phyloP scores from a whole-genome alignment of 345 rosid species.

The Hypericum androsaemum region DNA sequence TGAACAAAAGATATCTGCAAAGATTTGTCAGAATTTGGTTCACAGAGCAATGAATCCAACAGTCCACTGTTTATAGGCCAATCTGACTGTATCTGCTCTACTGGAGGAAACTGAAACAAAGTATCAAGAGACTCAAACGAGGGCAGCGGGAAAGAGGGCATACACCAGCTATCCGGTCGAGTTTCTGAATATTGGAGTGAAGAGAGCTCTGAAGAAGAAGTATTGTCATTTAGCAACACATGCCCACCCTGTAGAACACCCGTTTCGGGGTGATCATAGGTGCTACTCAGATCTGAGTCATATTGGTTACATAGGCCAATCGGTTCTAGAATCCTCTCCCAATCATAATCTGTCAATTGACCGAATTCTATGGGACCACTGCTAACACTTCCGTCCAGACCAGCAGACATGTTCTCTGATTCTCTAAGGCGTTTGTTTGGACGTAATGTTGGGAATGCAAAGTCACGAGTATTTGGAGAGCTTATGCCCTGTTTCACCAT shows the following conservation, averaged over 20 bases:
- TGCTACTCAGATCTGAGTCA: conserved; percentile 12
- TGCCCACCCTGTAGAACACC: conserved; percentile 24
- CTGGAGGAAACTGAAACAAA: conserved; percentile 30
- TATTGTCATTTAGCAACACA: conserved; percentile 28
- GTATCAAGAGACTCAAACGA: conserved; percentile 34
- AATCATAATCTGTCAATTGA: conserved; percentile 1
- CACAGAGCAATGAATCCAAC: conserved; percentile 39
- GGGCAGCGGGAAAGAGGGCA: conserved; percentile 22
- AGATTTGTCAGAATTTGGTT: conserved; percentile 14
- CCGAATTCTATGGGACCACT: background rate
- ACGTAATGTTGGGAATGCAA: conserved; percentile 1
- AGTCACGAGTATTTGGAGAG: background rate
- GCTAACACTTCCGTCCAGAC: conserved; percentile 3
- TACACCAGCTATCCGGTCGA: conserved; percentile 31
- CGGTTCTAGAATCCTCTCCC: conserved; percentile 3
- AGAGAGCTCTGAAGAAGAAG: conserved; percentile 60
- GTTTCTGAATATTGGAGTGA: conserved; percentile 50
- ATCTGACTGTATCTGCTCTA: conserved; percentile 23
- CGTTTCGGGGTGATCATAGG: conserved; percentile 16
- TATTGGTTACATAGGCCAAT: conserved; percentile 13
- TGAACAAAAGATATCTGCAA: conserved; percentile 9
- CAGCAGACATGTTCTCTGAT: background rate
- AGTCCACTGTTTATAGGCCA: conserved; percentile 29
- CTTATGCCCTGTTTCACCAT: background rate
- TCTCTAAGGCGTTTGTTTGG: conserved; percentile 1